phyloP scores from a whole-genome alignment of 805 yeast genomes.

The Wickerhamiella galacta region DNA sequence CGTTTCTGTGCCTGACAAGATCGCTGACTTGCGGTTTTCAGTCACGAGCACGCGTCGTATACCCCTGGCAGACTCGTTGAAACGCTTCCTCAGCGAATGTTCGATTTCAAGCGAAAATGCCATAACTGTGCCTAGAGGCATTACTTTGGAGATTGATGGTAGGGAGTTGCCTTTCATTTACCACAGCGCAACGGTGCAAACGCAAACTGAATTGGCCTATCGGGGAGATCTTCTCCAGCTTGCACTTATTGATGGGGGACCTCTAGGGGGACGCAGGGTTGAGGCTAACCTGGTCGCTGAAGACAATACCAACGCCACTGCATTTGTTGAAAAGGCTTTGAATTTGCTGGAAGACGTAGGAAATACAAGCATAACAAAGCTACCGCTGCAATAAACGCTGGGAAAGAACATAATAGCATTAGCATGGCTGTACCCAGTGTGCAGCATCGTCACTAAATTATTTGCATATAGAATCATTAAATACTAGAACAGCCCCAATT shows the following conservation, averaged over 20 bases:
- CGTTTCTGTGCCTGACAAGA: constrained; percentile 27
- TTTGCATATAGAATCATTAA: too few species aligned
- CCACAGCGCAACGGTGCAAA: constrained; percentile 28
- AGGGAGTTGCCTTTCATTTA: constrained; percentile 29
- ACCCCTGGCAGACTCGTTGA: constrained; percentile 24
- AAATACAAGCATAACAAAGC: too few species aligned
- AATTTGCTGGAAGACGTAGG: too few species aligned
- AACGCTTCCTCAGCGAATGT: constrained; percentile 27
- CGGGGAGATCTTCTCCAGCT: constrained; percentile 26
- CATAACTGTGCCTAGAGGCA: too few species aligned
- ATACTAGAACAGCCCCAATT: too few species aligned
- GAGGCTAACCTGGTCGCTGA: constrained; percentile 36
- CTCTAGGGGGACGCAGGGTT: constrained; percentile 35
- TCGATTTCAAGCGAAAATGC: too few species aligned
- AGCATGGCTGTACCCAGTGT: too few species aligned
- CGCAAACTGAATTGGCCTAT: constrained; percentile 29
- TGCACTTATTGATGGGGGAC: constrained; percentile 39
- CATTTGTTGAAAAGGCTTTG: too few species aligned
- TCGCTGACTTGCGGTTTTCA: constrained; percentile 31
- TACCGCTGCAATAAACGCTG: too few species aligned
- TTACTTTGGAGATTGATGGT: constrained; percentile 24
- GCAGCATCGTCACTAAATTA: too few species aligned
- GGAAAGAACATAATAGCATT: too few species aligned
- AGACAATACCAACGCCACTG: too few species aligned
- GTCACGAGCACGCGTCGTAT: constrained; percentile 21